phyloP scores from a whole-genome alignment of 2,329 filamentous ascomycete genomes.

The Aureobasidium sp. region DNA sequence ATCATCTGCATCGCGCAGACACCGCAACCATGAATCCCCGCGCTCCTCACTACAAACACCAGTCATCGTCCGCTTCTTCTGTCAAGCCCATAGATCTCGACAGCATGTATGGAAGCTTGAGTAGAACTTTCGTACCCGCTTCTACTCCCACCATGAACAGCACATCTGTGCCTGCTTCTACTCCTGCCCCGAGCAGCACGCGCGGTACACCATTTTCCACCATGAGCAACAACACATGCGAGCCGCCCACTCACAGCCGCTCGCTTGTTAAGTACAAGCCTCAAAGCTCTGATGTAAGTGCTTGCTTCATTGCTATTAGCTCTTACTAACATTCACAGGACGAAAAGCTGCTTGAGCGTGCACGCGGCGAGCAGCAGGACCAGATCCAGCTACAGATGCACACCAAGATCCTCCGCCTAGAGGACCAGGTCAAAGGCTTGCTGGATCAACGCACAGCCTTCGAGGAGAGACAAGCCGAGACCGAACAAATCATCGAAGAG shows the following conservation, averaged over 20 bases:
- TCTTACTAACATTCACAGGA: background rate
- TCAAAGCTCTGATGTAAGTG: background rate
- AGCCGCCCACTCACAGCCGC: background rate
- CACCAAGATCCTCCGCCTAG: background rate
- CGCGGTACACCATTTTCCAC: background rate
- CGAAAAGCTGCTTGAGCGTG: background rate
- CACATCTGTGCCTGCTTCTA: background rate
- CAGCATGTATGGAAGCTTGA: background rate
- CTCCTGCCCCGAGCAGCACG: background rate
- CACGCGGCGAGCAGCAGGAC: background rate
- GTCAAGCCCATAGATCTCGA: background rate
- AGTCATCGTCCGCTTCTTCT: background rate
- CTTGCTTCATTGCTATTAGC: too few species aligned
- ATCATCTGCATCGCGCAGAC: background rate
- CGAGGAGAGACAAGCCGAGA: background rate
- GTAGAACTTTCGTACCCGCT: too few species aligned
- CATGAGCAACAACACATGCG: background rate
- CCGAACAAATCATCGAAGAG: background rate
- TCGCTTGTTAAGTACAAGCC: background rate
- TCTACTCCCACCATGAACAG: background rate
- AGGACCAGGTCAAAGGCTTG: background rate
- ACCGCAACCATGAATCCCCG: background rate
- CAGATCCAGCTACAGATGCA: background rate
- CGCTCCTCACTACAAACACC: background rate
- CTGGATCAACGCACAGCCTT: background rate